A percentile compares a stretch with the other conserved stretches of the same genome.
Conservation (phyloP, 768 basidiomycete genomes). For the Austroboletus eburneus region DNA sequence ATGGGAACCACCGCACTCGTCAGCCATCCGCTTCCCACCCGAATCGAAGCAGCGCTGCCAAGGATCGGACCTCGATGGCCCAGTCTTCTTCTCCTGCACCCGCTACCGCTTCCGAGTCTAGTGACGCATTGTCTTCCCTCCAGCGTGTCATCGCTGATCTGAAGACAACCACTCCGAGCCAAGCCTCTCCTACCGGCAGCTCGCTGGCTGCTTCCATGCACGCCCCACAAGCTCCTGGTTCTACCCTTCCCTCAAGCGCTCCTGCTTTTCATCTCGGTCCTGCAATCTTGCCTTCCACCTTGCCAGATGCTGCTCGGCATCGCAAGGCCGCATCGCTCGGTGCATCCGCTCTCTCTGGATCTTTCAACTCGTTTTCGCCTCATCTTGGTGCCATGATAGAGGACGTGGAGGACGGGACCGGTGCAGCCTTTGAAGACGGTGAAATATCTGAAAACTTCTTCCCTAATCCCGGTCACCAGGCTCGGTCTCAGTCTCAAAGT, state of each 20-base stretch:
- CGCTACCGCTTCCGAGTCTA: conserved; percentile 54
- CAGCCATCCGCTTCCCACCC: conserved; percentile 58
- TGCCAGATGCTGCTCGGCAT: conserved; percentile 57
- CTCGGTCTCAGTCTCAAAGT: conserved; percentile 74
- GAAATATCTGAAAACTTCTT: conserved; percentile 65
- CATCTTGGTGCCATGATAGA: conserved; percentile 83
- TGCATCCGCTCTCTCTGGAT: conserved; percentile 49
- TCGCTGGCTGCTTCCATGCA: conserved; percentile 42
- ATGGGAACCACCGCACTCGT: conserved; percentile 50
- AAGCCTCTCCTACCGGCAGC: conserved; percentile 36
- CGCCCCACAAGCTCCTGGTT: conserved; percentile 40
- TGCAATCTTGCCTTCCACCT: conserved; percentile 46
- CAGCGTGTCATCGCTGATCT: conserved; percentile 93
- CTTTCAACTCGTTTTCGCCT: conserved; percentile 70
- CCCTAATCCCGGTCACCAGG: conserved; percentile 52
- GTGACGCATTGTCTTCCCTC: conserved; percentile 80
- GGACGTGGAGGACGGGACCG: conserved; percentile 63
- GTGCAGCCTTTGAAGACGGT: conserved; percentile 63
- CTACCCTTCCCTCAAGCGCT: conserved; percentile 61
- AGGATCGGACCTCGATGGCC: conserved; percentile 41
- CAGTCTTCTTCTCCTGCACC: conserved; percentile 45
- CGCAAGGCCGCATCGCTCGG: conserved; percentile 81
- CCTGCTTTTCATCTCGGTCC: conserved; percentile 74
- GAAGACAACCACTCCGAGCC: conserved; percentile 72
- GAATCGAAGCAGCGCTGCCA: conserved; percentile 47